Conservation (phyloP, 2,329 filamentous ascomycete genomes). For the Epichloe aotearoae region DNA sequence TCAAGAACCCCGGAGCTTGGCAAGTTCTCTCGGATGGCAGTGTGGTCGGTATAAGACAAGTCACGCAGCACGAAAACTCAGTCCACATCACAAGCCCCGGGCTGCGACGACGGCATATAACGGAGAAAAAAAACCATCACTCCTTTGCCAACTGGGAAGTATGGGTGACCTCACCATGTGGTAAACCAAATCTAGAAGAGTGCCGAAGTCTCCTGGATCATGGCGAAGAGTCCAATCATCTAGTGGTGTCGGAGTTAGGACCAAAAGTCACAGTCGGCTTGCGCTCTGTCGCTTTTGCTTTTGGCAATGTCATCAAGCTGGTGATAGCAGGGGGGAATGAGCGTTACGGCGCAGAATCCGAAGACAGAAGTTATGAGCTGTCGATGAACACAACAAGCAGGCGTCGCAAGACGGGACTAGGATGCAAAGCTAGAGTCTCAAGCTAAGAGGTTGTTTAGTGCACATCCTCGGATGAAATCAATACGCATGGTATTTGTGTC, state of each 20-base stretch:
- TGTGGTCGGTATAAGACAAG: slow-evolving; percentile 48
- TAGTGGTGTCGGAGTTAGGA: slow-evolving; percentile 54
- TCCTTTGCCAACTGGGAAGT: slow-evolving; percentile 32
- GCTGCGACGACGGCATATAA: slow-evolving; percentile 1
- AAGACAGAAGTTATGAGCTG: slow-evolving; percentile 16
- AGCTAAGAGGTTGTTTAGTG: background rate
- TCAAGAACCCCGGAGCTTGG: slow-evolving; percentile 54
- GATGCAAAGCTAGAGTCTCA: slow-evolving; percentile 9
- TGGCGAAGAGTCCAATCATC: slow-evolving; percentile 31
- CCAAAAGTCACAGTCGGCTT: slow-evolving; percentile 51
- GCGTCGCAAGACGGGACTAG: slow-evolving; percentile 21
- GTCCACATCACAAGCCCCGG: background rate
- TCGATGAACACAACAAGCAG: slow-evolving; percentile 24
- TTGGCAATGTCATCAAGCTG: slow-evolving; percentile 62
- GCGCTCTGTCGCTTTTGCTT: slow-evolving; percentile 52
- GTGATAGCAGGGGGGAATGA: slow-evolving; percentile 51
- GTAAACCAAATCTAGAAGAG: slow-evolving; percentile 31
- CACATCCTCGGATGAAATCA: background rate
- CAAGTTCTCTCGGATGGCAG: slow-evolving; percentile 46
- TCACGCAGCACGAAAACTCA: slow-evolving; percentile 11
- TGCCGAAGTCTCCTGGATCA: slow-evolving; percentile 29
- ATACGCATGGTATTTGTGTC: background rate
- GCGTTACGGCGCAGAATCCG: slow-evolving; percentile 37
- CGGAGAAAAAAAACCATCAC: background rate
- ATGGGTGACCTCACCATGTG: slow-evolving; percentile 37